Base-by-base conservation (phyloP, 164 flowering plant species). In the Umbellularia californica region DNA sequence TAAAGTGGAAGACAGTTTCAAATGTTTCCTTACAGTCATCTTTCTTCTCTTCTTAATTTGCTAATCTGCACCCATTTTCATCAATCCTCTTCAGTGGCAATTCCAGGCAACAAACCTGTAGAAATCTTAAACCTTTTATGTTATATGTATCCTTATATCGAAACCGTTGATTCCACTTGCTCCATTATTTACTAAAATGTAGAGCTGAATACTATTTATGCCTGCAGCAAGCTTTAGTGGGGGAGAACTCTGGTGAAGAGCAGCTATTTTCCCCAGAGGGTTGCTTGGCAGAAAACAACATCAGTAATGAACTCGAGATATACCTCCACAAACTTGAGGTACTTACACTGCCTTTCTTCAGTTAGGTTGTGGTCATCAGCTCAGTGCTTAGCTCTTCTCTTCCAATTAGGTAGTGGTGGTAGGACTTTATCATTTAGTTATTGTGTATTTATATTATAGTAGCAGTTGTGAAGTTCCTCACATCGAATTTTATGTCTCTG, bases 171-270 rank as follows among this genome's bases (percentile, higher is more conserved):
- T 41, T 41, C 47, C 47, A 41, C 11, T 41, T 41, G 47, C 47
- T 41, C 10, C 11, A 41, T 41, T 41, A 41, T 41, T 41, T 41
- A 41, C 47, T 41, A 41, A 41, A 41, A 41, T 41, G 9, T 41
- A 41, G 47, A 41, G 47, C 47, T 41, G 47, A 11, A 41, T 41
- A 14, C 69, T 74, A 12, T 17, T 78, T 72, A 66, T 82, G 64
- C 70, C 24, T 84, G 82, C 84, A 95, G 99, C 89, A 92, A 92
- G 90, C 96, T 75, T 84, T 95, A 88, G 97, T 95, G 74, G 99
- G 99, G 47, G 98, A 90, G 78, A 88, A 77, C 70, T 86, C 84
- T 22, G 97, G 85, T 70, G 99, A 95, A 82, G 98, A 92, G 75
- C 92, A 90, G 81, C 92, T 95, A 30, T 95, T 95, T 83, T 88